Conservation (phyloP, 208 protist genomes). For the Leishmania lainsoni region DNA sequence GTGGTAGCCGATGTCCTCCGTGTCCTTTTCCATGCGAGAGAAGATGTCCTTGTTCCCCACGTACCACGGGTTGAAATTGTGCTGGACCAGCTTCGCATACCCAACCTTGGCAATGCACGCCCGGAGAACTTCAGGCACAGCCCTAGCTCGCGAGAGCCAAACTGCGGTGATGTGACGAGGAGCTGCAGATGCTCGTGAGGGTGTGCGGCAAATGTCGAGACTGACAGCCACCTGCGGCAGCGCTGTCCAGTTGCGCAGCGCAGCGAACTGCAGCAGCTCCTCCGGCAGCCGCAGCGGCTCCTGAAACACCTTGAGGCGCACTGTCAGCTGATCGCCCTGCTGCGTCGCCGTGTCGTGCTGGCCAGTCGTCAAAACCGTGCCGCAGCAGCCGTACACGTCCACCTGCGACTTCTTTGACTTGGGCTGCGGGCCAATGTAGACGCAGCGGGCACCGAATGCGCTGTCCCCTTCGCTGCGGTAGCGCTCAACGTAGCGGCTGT, state of each 20-base stretch:
- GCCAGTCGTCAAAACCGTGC: conserved; percentile 41
- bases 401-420: conserved; percentile 37
- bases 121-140: conserved; percentile 80
- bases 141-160: conserved; percentile 85
- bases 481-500: conserved; percentile 78
- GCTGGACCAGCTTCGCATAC: conserved; percentile 76
- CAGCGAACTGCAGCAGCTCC: conserved; percentile 50
- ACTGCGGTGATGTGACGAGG: conserved; percentile 74
- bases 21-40: conserved; percentile 67
- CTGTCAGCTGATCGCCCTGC: conserved; percentile 39
- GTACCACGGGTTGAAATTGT: conserved; percentile 79
- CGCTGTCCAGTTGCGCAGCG: conserved; percentile 70
- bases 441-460: conserved; percentile 51
- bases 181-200: conserved; percentile 72
- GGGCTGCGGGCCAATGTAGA: conserved; percentile 78
- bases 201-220: conserved; percentile 52
- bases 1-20: conserved; percentile 63
- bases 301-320: conserved; percentile 42
- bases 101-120: conserved; percentile 75
- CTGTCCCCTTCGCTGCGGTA: conserved; percentile 62
- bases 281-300: conserved; percentile 56
- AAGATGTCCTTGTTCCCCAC: conserved; percentile 71
- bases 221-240: conserved; percentile 61
- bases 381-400: conserved; percentile 59
- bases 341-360: conserved; percentile 33